phyloP scores from a whole-genome alignment of 2,329 filamentous ascomycete genomes.

The Cercospora janseana region DNA sequence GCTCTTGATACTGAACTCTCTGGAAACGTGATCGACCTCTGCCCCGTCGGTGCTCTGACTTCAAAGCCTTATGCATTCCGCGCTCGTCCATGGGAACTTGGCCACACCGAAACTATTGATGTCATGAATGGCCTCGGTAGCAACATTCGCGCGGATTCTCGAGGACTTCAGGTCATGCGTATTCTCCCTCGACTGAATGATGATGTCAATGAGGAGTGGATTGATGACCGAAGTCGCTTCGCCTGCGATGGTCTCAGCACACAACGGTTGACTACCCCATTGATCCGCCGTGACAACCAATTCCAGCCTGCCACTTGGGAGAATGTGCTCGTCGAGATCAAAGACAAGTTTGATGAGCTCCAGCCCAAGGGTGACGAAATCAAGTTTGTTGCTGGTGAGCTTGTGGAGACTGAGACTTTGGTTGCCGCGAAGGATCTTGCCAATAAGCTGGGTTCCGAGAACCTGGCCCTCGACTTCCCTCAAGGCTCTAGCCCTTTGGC shows the following conservation, averaged over 20 bases:
- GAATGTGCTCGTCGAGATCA: slow-evolving; percentile 86
- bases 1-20: slow-evolving; percentile 93
- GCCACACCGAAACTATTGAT: slow-evolving; percentile 93
- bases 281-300: slow-evolving; percentile 83
- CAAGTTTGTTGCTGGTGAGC: slow-evolving; percentile 87
- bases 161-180: slow-evolving; percentile 94
- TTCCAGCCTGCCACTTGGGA: slow-evolving; percentile 95
- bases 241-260: slow-evolving; percentile 96
- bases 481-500: slow-evolving; percentile 78
- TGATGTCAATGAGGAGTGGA: slow-evolving; percentile 99
- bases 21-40: slow-evolving; percentile 96
- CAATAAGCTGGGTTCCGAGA: slow-evolving; percentile 95
- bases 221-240: slow-evolving; percentile 97
- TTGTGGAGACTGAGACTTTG: slow-evolving; percentile 87
- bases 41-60: slow-evolving; percentile 92
- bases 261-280: slow-evolving; percentile 86
- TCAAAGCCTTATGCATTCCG: slow-evolving; percentile 98
- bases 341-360: slow-evolving; percentile 73
- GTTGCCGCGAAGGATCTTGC: slow-evolving; percentile 96
- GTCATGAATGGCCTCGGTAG: slow-evolving; percentile 90
- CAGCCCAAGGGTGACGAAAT: slow-evolving; percentile 89
- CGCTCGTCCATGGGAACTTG: slow-evolving; percentile 93
- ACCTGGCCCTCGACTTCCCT: slow-evolving; percentile 87
- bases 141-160: slow-evolving; percentile 88
- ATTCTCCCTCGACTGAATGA: slow-evolving; percentile 91